A percentile compares a stretch with the other conserved stretches of the same genome.
These are phyloP conservation scores for Botrytis galanthina DNA, from an alignment of 2,329 filamentous ascomycete genomes.

Conservation along the genomic window DNA sequence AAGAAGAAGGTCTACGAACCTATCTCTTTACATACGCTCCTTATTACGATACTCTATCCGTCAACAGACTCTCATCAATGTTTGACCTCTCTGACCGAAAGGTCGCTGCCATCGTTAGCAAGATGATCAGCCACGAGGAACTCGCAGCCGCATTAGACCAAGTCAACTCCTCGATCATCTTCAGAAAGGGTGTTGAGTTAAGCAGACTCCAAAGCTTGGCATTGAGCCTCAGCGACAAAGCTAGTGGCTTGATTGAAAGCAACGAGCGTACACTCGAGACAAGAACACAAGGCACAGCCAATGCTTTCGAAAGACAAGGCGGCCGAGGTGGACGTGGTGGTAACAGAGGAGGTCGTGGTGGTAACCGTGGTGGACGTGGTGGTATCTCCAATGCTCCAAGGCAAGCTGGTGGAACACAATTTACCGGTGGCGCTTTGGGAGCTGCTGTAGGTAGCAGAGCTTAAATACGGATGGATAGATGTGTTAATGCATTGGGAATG, in stretches of 20 bases:
- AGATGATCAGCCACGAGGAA: conserved; percentile 99
- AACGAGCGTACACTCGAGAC: conserved; percentile 98
- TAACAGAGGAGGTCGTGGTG: conserved; percentile 61
- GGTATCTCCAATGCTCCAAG: conserved; percentile 58
- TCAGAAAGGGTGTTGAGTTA: conserved; percentile 98
- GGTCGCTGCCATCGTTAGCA: conserved; percentile 91
- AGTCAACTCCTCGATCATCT: conserved; percentile 95
- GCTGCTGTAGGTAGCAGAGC: conserved; percentile 55
- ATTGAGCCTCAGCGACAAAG: conserved; percentile 92
- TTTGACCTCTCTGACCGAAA: conserved; percentile 91
- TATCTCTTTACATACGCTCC: conserved; percentile 99
- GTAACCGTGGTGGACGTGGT: conserved; percentile 58
- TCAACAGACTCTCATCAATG: conserved; percentile 84
- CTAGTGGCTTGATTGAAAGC: conserved; percentile 89
- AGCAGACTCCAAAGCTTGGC: conserved; percentile 93
- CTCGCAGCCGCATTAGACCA: conserved; percentile 94
- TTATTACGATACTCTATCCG: conserved; percentile 94
- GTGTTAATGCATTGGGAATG: conserved; percentile 38
- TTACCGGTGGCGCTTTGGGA: conserved; percentile 77
- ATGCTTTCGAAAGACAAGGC: conserved; percentile 91
- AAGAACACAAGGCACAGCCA: conserved; percentile 90
- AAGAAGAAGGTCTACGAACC: conserved; percentile 95
- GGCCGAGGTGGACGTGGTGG: conserved; percentile 70
- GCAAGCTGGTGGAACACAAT: conserved; percentile 72
- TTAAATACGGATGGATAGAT: conserved; percentile 40